Percentiles rank a stretch among this genome's conserved stretches.
Evolutionary conservation across 2,329 filamentous ascomycete genomes (phyloP).

Genomic region (Curvularia sp.): DNA sequence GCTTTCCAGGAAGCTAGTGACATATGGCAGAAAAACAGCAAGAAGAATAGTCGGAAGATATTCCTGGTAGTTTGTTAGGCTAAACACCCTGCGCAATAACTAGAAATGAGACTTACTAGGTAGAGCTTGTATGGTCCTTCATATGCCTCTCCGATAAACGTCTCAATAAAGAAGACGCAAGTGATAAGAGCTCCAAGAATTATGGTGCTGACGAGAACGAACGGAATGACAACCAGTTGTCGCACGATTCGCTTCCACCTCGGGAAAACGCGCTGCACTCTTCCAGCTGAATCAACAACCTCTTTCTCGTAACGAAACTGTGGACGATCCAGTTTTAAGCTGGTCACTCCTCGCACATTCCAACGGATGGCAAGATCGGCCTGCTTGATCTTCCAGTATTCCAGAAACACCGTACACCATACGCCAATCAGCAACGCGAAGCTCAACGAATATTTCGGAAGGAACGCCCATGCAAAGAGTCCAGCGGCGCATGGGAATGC

Average conservation of each 20-base stretch:
- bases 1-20: constrained; percentile 36
- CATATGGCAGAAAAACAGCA: constrained; percentile 40
- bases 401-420: constrained; percentile 46
- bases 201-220: constrained; percentile 37
- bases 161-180: constrained; percentile 42
- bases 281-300: constrained; percentile 35
- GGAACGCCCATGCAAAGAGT: constrained; percentile 39
- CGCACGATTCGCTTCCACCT: constrained; percentile 40
- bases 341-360: constrained; percentile 41
- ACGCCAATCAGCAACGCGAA: constrained; percentile 43
- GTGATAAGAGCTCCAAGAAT: constrained; percentile 39
- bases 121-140: constrained; percentile 43
- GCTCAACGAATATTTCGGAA: constrained; percentile 40
- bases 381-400: constrained; percentile 47
- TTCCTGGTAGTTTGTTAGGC: constrained; percentile 32
- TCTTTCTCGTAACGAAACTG: constrained; percentile 38
- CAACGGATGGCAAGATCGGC: constrained; percentile 44
- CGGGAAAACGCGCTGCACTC: constrained; percentile 38
- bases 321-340: constrained; percentile 41
- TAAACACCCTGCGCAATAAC: not conserved
- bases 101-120: constrained; percentile 22
- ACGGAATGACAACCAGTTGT: constrained; percentile 43
- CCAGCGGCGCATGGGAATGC: constrained; percentile 42
- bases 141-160: constrained; percentile 45
- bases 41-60: constrained; percentile 45